A percentile compares a stretch with the other conserved stretches of the same genome.
Conservation (phyloP, 2,329 filamentous ascomycete species). For the Leptographium galeiforme region DNA sequence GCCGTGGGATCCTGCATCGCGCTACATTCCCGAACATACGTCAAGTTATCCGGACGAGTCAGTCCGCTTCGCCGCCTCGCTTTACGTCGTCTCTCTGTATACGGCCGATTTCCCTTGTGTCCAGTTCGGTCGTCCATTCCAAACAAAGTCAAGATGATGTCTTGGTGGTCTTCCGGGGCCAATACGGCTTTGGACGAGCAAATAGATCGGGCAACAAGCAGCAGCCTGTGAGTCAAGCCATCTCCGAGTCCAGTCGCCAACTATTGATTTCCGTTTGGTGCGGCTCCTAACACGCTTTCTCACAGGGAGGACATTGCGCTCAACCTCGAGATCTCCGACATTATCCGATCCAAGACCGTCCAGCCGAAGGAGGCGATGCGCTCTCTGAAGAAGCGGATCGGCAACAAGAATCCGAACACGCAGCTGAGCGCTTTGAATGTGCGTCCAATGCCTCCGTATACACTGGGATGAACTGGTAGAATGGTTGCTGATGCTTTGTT, state of each 20-base stretch:
- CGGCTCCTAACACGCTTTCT: background rate
- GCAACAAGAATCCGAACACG: conserved; percentile 94
- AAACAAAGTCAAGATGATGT: conserved; percentile 47
- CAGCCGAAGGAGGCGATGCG: conserved; percentile 98
- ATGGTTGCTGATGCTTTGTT: background rate
- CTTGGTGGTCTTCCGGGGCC: conserved; percentile 88
- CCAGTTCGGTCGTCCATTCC: background rate
- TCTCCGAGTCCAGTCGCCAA: background rate
- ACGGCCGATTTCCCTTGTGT: background rate
- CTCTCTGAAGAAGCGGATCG: conserved; percentile 83
- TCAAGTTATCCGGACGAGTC: too few relatives aligned
- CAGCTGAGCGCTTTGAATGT: conserved; percentile 92
- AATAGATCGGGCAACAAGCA: conserved; percentile 87
- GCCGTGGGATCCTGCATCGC: background rate
- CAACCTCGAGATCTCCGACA: conserved; percentile 95
- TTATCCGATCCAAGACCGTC: conserved; percentile 94
- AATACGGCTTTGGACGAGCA: conserved; percentile 92
- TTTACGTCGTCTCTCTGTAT: background rate
- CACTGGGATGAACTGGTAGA: background rate
- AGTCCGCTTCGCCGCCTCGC: background rate
- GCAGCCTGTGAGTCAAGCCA: conserved; percentile 58
- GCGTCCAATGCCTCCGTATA: conserved; percentile 14
- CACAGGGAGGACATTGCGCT: conserved; percentile 85
- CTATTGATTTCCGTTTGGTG: background rate
- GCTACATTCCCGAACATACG: background rate